These are phyloP conservation scores for Spinellus fusiger DNA, from an alignment of 192 early-diverging fungal genomes.

Conservation along the genomic window DNA sequence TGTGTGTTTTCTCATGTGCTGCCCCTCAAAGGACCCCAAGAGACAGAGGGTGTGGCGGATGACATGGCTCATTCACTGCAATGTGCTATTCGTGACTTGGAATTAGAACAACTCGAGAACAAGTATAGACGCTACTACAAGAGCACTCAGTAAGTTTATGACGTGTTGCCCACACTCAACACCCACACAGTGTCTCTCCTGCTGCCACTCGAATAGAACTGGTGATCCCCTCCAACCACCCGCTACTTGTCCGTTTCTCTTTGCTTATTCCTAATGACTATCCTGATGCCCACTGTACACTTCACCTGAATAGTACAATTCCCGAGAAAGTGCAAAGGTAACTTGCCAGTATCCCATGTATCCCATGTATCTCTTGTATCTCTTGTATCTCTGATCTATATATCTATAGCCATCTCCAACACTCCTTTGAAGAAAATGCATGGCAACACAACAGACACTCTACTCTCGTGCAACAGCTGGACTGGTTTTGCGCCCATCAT, in stretches of 20 bases:
- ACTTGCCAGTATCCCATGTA: background rate
- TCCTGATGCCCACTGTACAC: slow-evolving; percentile 13
- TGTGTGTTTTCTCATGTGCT: slow-evolving; percentile 22
- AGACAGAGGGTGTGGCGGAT: too few relatives aligned
- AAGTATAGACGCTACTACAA: background rate
- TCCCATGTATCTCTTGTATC: background rate
- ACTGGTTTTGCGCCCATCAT: slow-evolving; percentile 11
- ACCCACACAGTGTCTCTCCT: background rate
- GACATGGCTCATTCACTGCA: slow-evolving; percentile 10
- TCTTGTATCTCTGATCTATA: background rate
- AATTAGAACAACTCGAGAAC: slow-evolving; percentile 13
- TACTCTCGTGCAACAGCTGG: slow-evolving; percentile 18
- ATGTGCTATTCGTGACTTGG: slow-evolving; percentile 15
- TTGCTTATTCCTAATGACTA: slow-evolving; percentile 10
- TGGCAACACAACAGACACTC: slow-evolving; percentile 17
- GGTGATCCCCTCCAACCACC: background rate
- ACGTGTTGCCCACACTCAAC: too few relatives aligned
- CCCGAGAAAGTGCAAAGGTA: background rate
- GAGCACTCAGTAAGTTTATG: background rate
- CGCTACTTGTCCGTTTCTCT: background rate
- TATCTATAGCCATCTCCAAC: slow-evolving; percentile 2
- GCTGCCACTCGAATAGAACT: background rate
- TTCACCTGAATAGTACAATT: background rate
- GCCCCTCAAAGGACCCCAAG: slow-evolving; percentile 11
- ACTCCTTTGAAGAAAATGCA: slow-evolving; percentile 12